A percentile compares a stretch with the other conserved stretches of the same genome.
These are phyloP conservation scores for Leptomonas seymouri DNA, from an alignment of 208 protist species.

Conservation along the genomic window DNA sequence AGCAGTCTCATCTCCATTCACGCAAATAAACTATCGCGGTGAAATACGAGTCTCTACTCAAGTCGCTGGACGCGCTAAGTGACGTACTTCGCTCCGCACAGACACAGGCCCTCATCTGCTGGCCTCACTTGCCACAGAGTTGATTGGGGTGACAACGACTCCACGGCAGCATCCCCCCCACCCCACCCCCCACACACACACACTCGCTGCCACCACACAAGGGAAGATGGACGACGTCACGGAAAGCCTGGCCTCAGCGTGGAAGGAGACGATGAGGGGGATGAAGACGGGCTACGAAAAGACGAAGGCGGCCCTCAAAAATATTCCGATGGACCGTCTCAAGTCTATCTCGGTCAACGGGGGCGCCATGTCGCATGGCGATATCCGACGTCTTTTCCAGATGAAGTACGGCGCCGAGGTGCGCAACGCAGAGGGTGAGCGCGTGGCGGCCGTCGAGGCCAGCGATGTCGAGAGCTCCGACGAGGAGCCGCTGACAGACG, in stretches of 20 bases:
- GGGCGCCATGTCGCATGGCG: constrained; percentile 38
- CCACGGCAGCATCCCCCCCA: not conserved
- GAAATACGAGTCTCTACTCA: no score
- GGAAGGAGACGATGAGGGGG: constrained; percentile 73
- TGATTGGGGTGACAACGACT: no score
- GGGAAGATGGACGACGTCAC: constrained; percentile 72
- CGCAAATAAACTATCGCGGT: no score
- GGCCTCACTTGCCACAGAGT: not conserved
- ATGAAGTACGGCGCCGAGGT: constrained; percentile 62
- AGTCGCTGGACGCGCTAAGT: no score
- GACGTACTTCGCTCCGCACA: no score
- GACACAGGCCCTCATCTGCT: not conserved
- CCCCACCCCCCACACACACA: not conserved
- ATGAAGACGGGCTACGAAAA: constrained; percentile 72
- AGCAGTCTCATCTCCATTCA: no score
- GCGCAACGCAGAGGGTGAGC: constrained; percentile 37
- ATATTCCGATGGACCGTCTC: constrained; percentile 52
- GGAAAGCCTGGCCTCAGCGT: constrained; percentile 62
- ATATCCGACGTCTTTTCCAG: constrained; percentile 70
- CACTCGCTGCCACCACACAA: not conserved
- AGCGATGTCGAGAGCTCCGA: constrained; percentile 70
- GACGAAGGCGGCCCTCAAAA: constrained; percentile 71
- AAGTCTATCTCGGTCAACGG: constrained; percentile 33
- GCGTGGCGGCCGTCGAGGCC: constrained; percentile 34
- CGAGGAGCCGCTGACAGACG: constrained; percentile 77